Evolutionary conservation across 768 basidiomycete species (phyloP), one percentile per base, ranked within the genome.

Genomic region (Tricholoma furcatifolium): DNA sequence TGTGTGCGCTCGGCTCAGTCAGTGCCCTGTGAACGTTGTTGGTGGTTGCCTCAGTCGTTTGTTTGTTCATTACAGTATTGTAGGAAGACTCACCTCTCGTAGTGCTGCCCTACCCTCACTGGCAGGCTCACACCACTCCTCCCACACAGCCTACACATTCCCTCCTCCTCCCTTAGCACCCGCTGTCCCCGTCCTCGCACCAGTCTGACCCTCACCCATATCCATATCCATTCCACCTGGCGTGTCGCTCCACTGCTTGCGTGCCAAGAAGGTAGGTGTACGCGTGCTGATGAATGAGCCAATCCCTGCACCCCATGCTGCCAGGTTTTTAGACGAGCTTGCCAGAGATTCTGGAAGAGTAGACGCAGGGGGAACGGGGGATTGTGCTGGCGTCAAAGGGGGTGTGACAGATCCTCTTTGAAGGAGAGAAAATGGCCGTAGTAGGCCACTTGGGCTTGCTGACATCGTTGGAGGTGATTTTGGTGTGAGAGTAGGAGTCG

Each of bases 261-360:
- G 58, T 12, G 53, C 48, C 24, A 62, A 23, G 48, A 61, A 57
- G 41, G 34, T 59, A 9, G 62, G 49, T 23, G 60, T 57, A 34
- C 57, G 57, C 12, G 60, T 53, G 20, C 53, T 60, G 23, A 63
- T 51, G 15, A 63, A 63, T 5, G 60, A 59, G 15, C 62, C 55
- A 11, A 62, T 43, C 24, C 62, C 62, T 7, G 57, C 57, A 5
- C 62, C 56, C 62, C 62, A 63, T 36, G 54, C 15, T 34, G 51
- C 55, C n/a, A 59, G 47, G 35, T 56, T 59, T 38, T 51, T 59
- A 1, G 58, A 59, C 2, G 58, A 42, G 23, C 51, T 54, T 10
- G 45, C 23, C 41, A 59, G 24, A 8, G 62, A 57, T 18, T 51
- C 7, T 35, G 39, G 11, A 44, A 27, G 27, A 27, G 27, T 27